These are phyloP conservation scores for Stropharia rugosoannulata DNA, from an alignment of 768 basidiomycete genomes.

Conservation along the genomic window DNA sequence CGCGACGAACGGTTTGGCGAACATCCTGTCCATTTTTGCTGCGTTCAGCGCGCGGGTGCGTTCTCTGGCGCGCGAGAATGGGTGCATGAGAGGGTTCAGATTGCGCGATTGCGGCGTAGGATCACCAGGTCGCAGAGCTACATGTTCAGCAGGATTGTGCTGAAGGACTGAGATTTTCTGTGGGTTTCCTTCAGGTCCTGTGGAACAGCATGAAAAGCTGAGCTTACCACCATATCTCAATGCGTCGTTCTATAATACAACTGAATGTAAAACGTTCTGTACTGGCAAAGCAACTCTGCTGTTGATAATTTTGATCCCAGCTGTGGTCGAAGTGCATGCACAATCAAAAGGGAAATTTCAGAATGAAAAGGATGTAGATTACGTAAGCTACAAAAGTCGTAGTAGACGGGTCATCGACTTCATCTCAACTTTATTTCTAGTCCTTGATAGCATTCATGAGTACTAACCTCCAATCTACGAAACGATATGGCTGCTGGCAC, in stretches of 20 bases:
- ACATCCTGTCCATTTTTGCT: constrained; percentile 95
- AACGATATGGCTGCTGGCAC: background rate
- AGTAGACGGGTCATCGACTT: too few relatives aligned
- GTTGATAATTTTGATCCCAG: background rate
- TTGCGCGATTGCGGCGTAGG: constrained; percentile 89
- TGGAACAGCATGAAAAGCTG: background rate
- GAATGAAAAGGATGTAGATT: too few relatives aligned
- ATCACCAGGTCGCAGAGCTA: constrained; percentile 76
- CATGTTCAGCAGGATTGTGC: constrained; percentile 73
- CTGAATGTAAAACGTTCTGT: background rate
- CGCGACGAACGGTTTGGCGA: constrained; percentile 95
- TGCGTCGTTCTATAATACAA: background rate
- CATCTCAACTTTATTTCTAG: too few relatives aligned
- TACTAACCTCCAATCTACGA: too few relatives aligned
- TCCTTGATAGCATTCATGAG: too few relatives aligned
- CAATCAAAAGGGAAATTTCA: too few relatives aligned
- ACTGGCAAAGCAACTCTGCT: background rate
- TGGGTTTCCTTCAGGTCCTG: background rate
- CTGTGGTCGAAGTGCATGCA: too few relatives aligned
- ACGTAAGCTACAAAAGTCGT: too few relatives aligned
- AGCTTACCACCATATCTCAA: constrained; percentile 25
- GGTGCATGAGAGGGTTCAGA: constrained; percentile 93
- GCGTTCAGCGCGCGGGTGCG: constrained; percentile 93
- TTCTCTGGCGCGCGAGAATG: constrained; percentile 90
- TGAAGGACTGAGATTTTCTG: constrained; percentile 89